phyloP scores from a whole-genome alignment of 495 filamentous ascomycete genomes.

The Aspergillus indologenus region DNA sequence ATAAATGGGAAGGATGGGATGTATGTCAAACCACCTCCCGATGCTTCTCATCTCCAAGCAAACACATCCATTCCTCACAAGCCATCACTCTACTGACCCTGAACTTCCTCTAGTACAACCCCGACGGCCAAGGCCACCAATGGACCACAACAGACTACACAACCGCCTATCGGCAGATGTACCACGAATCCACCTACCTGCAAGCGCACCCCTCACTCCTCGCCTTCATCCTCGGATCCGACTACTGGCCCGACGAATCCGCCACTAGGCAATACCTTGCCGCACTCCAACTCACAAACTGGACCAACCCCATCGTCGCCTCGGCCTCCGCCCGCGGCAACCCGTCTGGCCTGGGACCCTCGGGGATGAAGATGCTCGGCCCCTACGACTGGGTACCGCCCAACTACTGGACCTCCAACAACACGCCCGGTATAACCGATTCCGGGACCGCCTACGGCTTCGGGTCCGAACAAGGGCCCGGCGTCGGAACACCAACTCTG shows the following conservation, averaged over 20 bases:
- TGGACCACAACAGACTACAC: constrained; percentile 54
- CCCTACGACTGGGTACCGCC: constrained; percentile 69
- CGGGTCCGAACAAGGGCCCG: constrained; percentile 58
- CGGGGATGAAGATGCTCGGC: constrained; percentile 65
- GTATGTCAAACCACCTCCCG: constrained; percentile 18
- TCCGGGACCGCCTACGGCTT: constrained; percentile 60
- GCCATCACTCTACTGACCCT: no score
- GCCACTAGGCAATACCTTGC: constrained; percentile 51
- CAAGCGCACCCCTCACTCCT: constrained; percentile 57
- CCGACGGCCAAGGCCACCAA: constrained; percentile 44
- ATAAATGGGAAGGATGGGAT: constrained; percentile 65
- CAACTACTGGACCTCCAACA: constrained; percentile 58
- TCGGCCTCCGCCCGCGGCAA: constrained; percentile 56
- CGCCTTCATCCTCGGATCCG: constrained; percentile 56
- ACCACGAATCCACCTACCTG: constrained; percentile 58
- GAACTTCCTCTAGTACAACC: constrained; percentile 42
- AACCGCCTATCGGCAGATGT: constrained; percentile 52
- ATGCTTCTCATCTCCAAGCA: neutral
- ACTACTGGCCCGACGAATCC: constrained; percentile 59
- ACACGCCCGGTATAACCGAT: constrained; percentile 5
- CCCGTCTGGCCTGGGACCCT: constrained; percentile 48
- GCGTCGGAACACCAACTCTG: constrained; percentile 59
- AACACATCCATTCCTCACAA: neutral
- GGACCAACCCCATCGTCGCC: constrained; percentile 55
- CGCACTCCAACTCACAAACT: constrained; percentile 50